A percentile compares a stretch with the other conserved stretches of the same genome.
phyloP scores from a whole-genome alignment of 2,329 filamentous ascomycete species.

The Oidium heveae region DNA sequence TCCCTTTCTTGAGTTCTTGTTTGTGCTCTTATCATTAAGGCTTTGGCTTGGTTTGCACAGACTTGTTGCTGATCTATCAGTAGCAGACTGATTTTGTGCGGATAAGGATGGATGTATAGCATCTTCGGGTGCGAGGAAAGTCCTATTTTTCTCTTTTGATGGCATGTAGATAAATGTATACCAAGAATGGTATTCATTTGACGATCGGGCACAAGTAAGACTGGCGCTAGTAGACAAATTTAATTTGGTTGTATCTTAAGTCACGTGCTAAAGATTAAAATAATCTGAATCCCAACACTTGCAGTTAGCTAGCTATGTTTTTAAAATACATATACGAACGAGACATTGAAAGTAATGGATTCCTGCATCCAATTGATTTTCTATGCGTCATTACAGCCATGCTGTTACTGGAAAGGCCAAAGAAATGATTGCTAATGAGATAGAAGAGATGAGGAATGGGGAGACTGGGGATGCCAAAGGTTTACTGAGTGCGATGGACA shows the following conservation, averaged over 20 bases:
- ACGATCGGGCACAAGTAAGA: too few relatives aligned
- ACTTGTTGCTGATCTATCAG: constrained; percentile 19
- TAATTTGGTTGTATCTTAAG: too few relatives aligned
- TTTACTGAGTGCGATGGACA: neutral
- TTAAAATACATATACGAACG: neutral
- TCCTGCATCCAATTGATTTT: neutral
- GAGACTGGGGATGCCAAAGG: neutral
- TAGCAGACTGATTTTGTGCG: constrained; percentile 21
- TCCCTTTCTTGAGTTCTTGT: constrained; percentile 5
- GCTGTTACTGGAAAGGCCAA: neutral
- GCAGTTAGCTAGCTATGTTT: too few relatives aligned
- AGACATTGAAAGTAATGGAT: neutral
- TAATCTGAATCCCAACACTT: too few relatives aligned
- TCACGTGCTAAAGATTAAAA: too few relatives aligned
- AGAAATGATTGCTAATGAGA: neutral
- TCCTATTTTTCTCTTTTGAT: too few relatives aligned
- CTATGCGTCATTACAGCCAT: neutral
- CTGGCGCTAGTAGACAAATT: too few relatives aligned
- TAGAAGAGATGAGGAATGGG: neutral
- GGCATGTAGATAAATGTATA: too few relatives aligned
- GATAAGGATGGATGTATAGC: constrained; percentile 42
- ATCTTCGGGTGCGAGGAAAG: constrained; percentile 60
- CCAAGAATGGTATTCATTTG: too few relatives aligned
- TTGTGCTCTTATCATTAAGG: constrained; percentile 3
- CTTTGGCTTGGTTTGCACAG: constrained; percentile 12